Evolutionary conservation across 2,329 filamentous ascomycete genomes (phyloP).

Genomic region (Samsoniella hepiali): DNA sequence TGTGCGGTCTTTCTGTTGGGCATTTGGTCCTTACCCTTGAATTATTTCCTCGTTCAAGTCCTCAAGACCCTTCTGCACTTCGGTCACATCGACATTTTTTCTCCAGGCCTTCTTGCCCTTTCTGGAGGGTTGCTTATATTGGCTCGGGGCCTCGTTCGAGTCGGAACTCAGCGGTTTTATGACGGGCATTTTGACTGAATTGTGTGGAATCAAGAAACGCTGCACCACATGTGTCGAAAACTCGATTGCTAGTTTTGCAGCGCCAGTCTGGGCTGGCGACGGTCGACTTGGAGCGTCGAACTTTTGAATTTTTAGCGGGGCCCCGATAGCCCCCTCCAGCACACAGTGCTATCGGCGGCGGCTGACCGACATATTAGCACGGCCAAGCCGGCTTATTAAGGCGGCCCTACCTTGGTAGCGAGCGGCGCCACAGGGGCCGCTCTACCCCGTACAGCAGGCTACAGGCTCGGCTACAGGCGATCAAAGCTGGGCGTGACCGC

Average conservation of each 20-base stretch:
- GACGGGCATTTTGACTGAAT: constrained; percentile 47
- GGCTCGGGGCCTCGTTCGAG: constrained; percentile 63
- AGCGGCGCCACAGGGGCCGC: neutral
- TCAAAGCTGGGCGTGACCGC: neutral
- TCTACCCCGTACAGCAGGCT: neutral
- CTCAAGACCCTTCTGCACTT: constrained; percentile 79
- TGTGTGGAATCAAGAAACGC: constrained; percentile 1
- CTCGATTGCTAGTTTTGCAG: constrained; percentile 9
- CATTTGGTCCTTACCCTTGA: constrained; percentile 61
- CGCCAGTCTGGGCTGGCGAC: neutral
- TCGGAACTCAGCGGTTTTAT: constrained; percentile 44
- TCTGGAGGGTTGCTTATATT: constrained; percentile 83
- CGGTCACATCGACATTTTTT: constrained; percentile 93
- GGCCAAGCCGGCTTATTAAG: neutral
- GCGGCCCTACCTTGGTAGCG: neutral
- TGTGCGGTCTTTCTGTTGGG: too few relatives aligned
- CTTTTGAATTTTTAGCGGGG: constrained; percentile 19
- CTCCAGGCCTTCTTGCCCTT: constrained; percentile 99
- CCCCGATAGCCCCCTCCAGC: constrained; percentile 14
- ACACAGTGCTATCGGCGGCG: constrained; percentile 15
- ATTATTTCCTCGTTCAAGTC: constrained; percentile 87
- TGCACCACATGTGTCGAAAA: constrained; percentile 1
- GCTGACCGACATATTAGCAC: constrained; percentile 12
- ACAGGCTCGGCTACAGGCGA: neutral
- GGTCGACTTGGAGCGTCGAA: neutral